Conservation (phyloP, 1,284 basidiomycete genomes). For the Limonomyces culmigenus region DNA sequence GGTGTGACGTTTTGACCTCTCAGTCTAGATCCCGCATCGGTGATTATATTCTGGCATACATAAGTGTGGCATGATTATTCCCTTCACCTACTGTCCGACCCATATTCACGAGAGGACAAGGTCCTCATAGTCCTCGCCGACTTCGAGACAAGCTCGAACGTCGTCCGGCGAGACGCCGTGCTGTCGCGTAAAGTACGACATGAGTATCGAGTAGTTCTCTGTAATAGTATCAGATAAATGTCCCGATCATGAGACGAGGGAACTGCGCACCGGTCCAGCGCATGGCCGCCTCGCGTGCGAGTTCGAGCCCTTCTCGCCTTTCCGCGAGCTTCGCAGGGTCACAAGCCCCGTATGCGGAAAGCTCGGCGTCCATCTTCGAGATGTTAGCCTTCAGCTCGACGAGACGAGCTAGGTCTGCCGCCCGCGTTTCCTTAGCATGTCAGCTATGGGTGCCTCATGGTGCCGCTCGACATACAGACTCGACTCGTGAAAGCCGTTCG, state of each 20-base stretch:
- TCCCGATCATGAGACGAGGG: too few species aligned
- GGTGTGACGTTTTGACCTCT: too few species aligned
- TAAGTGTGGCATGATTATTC: too few species aligned
- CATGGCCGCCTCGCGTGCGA: constrained; percentile 65
- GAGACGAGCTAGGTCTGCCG: constrained; percentile 30
- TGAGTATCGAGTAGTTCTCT: constrained; percentile 48
- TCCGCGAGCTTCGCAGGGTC: constrained; percentile 70
- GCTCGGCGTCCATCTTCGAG: constrained; percentile 43
- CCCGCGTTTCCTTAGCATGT: constrained; percentile 33
- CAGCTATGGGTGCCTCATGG: background rate
- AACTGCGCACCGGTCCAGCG: constrained; percentile 76
- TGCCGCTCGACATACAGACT: constrained; percentile 33
- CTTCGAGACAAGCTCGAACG: constrained; percentile 42
- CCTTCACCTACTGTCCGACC: too few species aligned
- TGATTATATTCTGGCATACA: too few species aligned
- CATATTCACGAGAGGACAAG: too few species aligned
- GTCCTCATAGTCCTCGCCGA: constrained; percentile 62
- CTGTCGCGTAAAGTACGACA: constrained; percentile 49
- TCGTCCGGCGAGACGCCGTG: constrained; percentile 37
- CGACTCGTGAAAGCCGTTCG: constrained; percentile 40
- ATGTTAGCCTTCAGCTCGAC: constrained; percentile 33
- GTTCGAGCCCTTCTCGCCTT: constrained; percentile 45
- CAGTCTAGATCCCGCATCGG: too few species aligned
- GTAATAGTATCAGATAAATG: too few species aligned
- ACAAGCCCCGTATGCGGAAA: constrained; percentile 63